Percentiles rank a stretch among this genome's conserved stretches.
These are phyloP conservation scores for Pisolithus orientalis DNA, from an alignment of 768 basidiomycete species.

Conservation along the genomic window DNA sequence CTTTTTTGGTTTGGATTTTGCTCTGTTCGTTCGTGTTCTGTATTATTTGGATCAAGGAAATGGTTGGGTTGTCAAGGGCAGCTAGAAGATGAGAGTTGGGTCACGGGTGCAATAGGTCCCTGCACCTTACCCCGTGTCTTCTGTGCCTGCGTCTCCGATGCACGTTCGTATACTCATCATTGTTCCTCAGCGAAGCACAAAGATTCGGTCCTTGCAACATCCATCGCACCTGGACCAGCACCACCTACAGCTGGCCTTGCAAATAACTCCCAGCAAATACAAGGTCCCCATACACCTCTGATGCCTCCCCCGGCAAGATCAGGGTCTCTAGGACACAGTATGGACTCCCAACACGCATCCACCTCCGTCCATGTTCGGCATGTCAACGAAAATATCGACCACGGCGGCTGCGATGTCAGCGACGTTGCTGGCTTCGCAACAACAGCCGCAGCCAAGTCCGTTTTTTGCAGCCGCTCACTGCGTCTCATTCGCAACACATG, in stretches of 20 bases:
- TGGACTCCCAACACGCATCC: conserved; percentile 29
- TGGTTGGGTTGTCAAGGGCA: no score
- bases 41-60: background rate
- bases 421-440: conserved; percentile 11
- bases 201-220: conserved; percentile 9
- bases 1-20: conserved; percentile 26
- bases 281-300: conserved; percentile 1
- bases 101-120: no score
- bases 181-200: conserved; percentile 16
- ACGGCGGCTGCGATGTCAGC: conserved; percentile 9
- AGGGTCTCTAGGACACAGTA: conserved; percentile 16
- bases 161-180: no score
- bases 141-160: no score
- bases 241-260: conserved; percentile 6
- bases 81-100: no score
- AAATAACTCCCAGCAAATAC: conserved; percentile 2
- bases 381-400: conserved; percentile 2
- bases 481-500: conserved; percentile 8
- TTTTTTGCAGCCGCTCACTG: conserved; percentile 19
- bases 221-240: conserved; percentile 2
- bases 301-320: conserved; percentile 14
- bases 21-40: conserved; percentile 6
- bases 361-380: conserved; percentile 20
- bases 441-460: conserved; percentile 24
- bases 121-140: no score